These are phyloP conservation scores for Chlorella variabilis DNA, from an alignment of 163 green algal genomes.

Conservation along the genomic window DNA sequence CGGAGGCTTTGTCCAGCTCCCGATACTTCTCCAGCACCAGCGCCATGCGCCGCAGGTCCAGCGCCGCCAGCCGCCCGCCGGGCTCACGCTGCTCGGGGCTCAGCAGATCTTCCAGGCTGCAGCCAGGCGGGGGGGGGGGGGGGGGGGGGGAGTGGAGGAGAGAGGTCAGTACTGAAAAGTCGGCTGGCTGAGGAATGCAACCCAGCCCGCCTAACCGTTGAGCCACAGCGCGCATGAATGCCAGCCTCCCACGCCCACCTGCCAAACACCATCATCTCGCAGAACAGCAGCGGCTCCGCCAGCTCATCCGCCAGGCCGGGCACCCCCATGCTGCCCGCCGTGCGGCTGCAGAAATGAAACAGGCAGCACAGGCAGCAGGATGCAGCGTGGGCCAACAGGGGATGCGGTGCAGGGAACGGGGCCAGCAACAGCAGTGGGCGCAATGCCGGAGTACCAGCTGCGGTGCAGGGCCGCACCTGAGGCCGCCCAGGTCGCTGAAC, in stretches of 20 bases:
- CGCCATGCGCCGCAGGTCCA: constrained; percentile 33
- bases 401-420: too few species aligned
- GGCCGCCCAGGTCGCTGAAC: constrained; percentile 44
- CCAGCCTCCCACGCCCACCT: constrained; percentile 1
- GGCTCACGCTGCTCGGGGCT: constrained; percentile 23
- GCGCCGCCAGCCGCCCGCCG: not conserved
- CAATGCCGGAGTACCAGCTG: too few species aligned
- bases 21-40: constrained; percentile 47
- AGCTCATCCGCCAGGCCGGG: constrained; percentile 42
- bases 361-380: not conserved
- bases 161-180: too few species aligned
- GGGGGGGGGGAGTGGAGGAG: not conserved
- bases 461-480: constrained; percentile 32
- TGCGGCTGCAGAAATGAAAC: constrained; percentile 9
- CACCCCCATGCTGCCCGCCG: constrained; percentile 21
- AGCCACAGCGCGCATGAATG: too few species aligned
- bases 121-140: not conserved
- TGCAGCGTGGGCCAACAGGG: too few species aligned
- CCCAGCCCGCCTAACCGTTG: too few species aligned
- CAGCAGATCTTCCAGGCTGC: constrained; percentile 48
- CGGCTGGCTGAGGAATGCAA: too few species aligned
- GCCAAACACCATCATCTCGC: constrained; percentile 55
- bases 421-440: too few species aligned
- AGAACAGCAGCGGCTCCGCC: constrained; percentile 53
- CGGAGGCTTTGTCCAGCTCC: constrained; percentile 49